Conservation (phyloP, 1,284 basidiomycete genomes). For the Megacollybia platyphylla region DNA sequence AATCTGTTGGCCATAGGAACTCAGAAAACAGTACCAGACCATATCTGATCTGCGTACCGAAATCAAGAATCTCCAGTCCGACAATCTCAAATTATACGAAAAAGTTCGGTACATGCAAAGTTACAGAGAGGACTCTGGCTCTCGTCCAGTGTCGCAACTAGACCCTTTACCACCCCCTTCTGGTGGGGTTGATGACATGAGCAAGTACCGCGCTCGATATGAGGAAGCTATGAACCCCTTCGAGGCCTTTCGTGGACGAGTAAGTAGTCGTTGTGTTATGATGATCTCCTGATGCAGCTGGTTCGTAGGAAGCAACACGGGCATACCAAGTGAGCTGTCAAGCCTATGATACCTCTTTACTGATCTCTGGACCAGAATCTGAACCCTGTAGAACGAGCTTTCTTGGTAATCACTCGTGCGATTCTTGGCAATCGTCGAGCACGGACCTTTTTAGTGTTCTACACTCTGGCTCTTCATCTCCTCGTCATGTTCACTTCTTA, state of each 20-base stretch:
- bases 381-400: slow-evolving; percentile 83
- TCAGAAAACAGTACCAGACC: slow-evolving; percentile 86
- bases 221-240: slow-evolving; percentile 97
- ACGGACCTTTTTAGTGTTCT: slow-evolving; percentile 71
- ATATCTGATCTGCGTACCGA: slow-evolving; percentile 86
- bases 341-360: too few species aligned
- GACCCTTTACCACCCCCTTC: slow-evolving; percentile 50
- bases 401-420: slow-evolving; percentile 74
- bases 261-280: slow-evolving; percentile 27
- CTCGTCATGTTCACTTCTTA: slow-evolving; percentile 73
- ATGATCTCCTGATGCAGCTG: background rate
- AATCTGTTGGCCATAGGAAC: slow-evolving; percentile 41
- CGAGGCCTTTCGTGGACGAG: slow-evolving; percentile 89
- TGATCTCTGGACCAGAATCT: slow-evolving; percentile 38
- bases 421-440: slow-evolving; percentile 84
- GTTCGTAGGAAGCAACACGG: slow-evolving; percentile 73
- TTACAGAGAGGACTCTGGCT: slow-evolving; percentile 64
- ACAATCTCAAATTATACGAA: slow-evolving; percentile 92
- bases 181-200: slow-evolving; percentile 56
- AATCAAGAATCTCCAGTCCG: slow-evolving; percentile 79
- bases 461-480: slow-evolving; percentile 68
- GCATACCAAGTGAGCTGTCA: slow-evolving; percentile 40
- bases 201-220: slow-evolving; percentile 83
- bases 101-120: slow-evolving; percentile 96
- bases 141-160: slow-evolving; percentile 41